Base-by-base conservation (phyloP, 345 rosid genomes). In the Eucalyptus paniculata region DNA sequence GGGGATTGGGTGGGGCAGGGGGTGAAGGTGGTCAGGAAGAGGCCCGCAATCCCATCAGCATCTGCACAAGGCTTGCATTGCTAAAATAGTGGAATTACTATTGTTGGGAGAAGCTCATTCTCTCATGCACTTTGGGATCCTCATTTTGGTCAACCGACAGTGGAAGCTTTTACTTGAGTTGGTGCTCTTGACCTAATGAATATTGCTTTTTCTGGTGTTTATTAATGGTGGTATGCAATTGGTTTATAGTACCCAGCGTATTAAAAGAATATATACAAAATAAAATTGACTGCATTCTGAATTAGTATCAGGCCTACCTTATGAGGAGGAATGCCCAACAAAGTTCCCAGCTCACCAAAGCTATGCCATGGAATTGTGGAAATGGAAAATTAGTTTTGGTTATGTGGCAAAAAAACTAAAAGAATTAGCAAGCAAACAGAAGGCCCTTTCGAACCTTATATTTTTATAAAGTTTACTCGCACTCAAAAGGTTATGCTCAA, bases 381-480 rank as follows among this genome's bases (percentile, higher is more conserved):
- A 81, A 80, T 7, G 88, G 89, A 65, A 88, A 60, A 49, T n/a
- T 67, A 88, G 88, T 45, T 28, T 89, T 49, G 86, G 67, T 60
- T 16, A 86, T 32, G 47, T 19, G 42, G 50, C 53, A 50, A 89
- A 50, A 58, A 34, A 77, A 77, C 47, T 21, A 16, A 72, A 77
- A 89, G n/a, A 47, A 88, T 44, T 15, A 69, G 85, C 19, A 30
- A 89, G 53, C 44, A 72, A 82, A 83, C 88, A 86, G 54, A 26
- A 88, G 51, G 50, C 86, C 26, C 77, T 89, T 65, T 67, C 93
- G 8, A 86, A 96, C 99, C 99, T 95, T 93, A 98, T 98, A 90
- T 98, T 98, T 89, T 97, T 97, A 94, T 98, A 98, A 40, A 97
- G 98, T 90, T 98, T 98, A 93, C 99, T 97, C 49, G 99, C 99